These are phyloP conservation scores for Pogostemon cablin DNA, from an alignment of 257 asterid genomes.

Conservation along the genomic window DNA sequence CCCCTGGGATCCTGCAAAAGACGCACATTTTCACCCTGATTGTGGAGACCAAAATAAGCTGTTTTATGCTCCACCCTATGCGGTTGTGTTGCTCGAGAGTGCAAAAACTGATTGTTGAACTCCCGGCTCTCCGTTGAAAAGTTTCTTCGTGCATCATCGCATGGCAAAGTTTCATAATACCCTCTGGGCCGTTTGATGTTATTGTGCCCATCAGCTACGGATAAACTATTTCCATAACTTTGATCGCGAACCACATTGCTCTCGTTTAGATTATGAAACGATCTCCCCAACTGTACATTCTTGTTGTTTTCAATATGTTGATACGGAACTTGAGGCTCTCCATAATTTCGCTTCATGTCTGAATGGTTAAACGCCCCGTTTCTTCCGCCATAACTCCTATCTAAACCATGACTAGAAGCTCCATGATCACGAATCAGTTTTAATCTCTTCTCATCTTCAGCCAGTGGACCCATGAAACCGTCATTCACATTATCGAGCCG, in stretches of 20 bases:
- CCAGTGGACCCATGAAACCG: conserved; percentile 10
- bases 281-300: conserved; percentile 25
- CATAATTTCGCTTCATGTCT: conserved; percentile 24
- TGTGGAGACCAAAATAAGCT: conserved; percentile 34
- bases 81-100: conserved; percentile 36
- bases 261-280: conserved; percentile 35
- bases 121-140: conserved; percentile 33
- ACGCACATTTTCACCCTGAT: conserved; percentile 32
- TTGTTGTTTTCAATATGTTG: conserved; percentile 33
- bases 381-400: conserved; percentile 24
- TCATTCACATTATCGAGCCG: conserved; percentile 47
- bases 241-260: conserved; percentile 37
- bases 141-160: conserved; percentile 30
- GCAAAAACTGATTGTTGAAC: conserved; percentile 33
- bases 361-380: too few relatives aligned
- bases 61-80: conserved; percentile 39
- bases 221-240: conserved; percentile 36
- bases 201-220: conserved; percentile 36
- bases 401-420: conserved; percentile 33
- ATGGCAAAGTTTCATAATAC: conserved; percentile 34
- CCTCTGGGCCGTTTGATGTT: conserved; percentile 33
- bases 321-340: conserved; percentile 32
- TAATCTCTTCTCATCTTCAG: conserved; percentile 77
- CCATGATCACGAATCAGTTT: conserved; percentile 83
- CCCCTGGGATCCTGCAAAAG: conserved; percentile 31